Conservation (phyloP, 75 land plant genomes). For the Cryptomeria japonica region DNA sequence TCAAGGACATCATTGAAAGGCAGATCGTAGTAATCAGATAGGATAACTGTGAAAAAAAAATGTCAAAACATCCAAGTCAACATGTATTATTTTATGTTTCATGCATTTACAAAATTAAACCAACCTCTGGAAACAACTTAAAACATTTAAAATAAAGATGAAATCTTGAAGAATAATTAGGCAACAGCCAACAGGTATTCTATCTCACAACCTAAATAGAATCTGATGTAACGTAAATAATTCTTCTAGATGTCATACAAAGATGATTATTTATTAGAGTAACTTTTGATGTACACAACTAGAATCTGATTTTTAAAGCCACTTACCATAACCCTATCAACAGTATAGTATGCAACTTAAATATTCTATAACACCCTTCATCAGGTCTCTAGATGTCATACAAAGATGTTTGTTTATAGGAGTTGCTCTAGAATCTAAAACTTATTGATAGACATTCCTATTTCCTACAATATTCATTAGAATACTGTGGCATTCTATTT, state of each 20-base stretch:
- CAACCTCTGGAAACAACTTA: neutral
- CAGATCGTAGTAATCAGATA: conserved; percentile 87
- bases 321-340: too few relatives aligned
- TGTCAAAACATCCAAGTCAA: conserved; percentile 5
- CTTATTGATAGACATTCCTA: neutral
- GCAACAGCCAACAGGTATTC: neutral
- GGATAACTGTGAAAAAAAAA: conserved; percentile 53
- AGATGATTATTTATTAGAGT: neutral
- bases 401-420: neutral
- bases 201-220: neutral
- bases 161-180: neutral
- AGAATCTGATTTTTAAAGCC: too few relatives aligned
- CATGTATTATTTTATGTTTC: neutral
- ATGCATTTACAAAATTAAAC: neutral
- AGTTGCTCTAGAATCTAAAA: neutral
- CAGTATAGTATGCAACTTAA: neutral
- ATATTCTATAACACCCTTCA: neutral
- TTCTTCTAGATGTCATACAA: neutral
- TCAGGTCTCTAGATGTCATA: neutral
- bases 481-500: neutral
- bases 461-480: neutral
- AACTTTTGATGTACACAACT: neutral
- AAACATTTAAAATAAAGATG: neutral
- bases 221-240: neutral
- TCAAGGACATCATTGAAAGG: conserved; percentile 93